phyloP scores from a whole-genome alignment of 78 protist species.

The Planoprotostelium fungivorum region DNA sequence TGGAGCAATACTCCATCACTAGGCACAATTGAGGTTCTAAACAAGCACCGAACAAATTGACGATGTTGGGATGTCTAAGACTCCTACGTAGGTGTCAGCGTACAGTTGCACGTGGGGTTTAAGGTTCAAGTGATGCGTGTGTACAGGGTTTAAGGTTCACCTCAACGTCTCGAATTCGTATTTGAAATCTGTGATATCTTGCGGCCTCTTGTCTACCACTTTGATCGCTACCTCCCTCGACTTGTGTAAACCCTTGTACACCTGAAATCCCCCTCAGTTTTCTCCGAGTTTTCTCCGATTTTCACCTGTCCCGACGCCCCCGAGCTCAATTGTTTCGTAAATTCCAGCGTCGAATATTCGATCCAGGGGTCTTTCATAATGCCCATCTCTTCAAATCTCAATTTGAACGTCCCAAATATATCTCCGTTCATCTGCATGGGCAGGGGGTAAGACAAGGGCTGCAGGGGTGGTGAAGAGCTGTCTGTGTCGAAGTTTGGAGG shows the following conservation, averaged over 20 bases:
- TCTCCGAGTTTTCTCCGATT: too few species aligned
- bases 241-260: slow-evolving; percentile 48
- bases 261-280: too few species aligned
- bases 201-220: slow-evolving; percentile 26
- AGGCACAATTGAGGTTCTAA: slow-evolving; percentile 51
- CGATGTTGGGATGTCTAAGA: slow-evolving; percentile 35
- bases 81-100: slow-evolving; percentile 23
- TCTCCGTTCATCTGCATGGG: neutral
- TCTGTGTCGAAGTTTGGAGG: too few species aligned
- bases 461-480: neutral
- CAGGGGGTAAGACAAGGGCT: neutral
- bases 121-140: neutral
- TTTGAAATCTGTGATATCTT: slow-evolving; percentile 51
- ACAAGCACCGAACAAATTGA: slow-evolving; percentile 47
- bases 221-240: slow-evolving; percentile 64
- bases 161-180: slow-evolving; percentile 57
- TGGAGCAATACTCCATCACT: slow-evolving; percentile 63
- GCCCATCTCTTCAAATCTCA: neutral
- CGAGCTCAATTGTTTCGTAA: neutral
- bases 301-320: neutral
- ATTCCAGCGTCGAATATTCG: neutral
- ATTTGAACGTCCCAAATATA: neutral
- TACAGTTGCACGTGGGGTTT: too few species aligned
- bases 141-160: too few species aligned
- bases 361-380: neutral